Percentiles rank a stretch among this genome's conserved stretches.
These are phyloP conservation scores for Termitomyces eurrhizus DNA, from an alignment of 768 basidiomycete species.

Conservation along the genomic window DNA sequence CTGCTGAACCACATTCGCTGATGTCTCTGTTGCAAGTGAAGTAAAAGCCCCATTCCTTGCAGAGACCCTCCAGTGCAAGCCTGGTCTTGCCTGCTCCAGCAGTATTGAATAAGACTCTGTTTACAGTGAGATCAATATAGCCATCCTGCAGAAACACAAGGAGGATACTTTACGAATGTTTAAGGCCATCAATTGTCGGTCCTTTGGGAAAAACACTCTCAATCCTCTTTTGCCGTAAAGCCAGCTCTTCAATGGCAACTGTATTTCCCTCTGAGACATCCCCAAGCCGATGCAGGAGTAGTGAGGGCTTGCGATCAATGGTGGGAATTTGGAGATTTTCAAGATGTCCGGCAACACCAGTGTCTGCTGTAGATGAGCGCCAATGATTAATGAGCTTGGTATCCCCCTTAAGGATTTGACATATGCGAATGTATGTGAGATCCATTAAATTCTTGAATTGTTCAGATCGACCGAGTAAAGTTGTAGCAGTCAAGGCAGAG, in stretches of 20 bases:
- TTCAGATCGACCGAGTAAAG: not conserved
- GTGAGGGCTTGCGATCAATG: not conserved
- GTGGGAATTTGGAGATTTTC: not conserved
- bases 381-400: not conserved
- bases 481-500: not conserved
- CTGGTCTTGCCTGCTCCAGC: not conserved
- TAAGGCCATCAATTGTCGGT: not conserved
- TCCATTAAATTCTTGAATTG: not conserved
- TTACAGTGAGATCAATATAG: not conserved
- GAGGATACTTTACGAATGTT: not conserved
- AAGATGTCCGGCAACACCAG: not conserved
- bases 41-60: conserved; percentile 1
- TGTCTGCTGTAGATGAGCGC: not conserved
- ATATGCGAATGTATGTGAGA: not conserved
- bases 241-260: not conserved
- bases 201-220: not conserved
- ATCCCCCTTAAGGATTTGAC: not conserved
- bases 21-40: not conserved
- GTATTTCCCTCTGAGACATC: not conserved
- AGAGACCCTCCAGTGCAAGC: conserved; percentile 1
- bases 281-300: not conserved
- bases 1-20: conserved; percentile 3
- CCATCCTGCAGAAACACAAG: not conserved
- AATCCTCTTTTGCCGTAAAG: not conserved
- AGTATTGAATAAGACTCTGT: not conserved